These are phyloP conservation scores for Helenozyma rhizophorensis DNA, from an alignment of 805 yeast species.

Conservation along the genomic window DNA sequence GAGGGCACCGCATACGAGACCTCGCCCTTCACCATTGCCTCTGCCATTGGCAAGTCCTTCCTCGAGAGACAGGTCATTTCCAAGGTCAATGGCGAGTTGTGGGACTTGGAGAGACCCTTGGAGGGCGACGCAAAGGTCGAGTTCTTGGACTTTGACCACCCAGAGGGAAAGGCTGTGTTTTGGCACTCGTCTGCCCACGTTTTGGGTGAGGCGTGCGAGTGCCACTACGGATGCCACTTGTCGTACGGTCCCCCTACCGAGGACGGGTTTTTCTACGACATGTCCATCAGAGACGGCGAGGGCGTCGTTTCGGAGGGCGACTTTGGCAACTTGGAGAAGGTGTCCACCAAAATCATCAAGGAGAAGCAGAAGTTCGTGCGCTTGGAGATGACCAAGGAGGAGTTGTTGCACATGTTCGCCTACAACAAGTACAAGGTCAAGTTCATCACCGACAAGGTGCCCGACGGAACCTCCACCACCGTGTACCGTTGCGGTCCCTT, in stretches of 20 bases:
- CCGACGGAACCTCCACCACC: conserved; percentile 94
- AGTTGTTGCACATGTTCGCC: conserved; percentile 85
- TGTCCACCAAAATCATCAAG: conserved; percentile 85
- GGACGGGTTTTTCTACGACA: conserved; percentile 97
- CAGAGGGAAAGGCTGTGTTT: conserved; percentile 93
- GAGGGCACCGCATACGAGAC: conserved; percentile 87
- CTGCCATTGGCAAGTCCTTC: conserved; percentile 78
- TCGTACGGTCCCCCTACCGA: conserved; percentile 91
- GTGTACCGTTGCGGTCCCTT: conserved; percentile 97
- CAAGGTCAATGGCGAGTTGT: conserved; percentile 78
- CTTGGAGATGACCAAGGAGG: conserved; percentile 86
- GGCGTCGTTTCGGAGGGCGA: conserved; percentile 75
- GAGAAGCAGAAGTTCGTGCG: conserved; percentile 95
- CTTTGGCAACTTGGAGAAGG: conserved; percentile 77
- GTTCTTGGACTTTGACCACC: conserved; percentile 84
- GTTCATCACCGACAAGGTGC: conserved; percentile 80
- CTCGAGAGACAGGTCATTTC: conserved; percentile 87
- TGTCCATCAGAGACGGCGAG: conserved; percentile 72
- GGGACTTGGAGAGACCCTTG: conserved; percentile 95
- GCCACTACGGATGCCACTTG: conserved; percentile 91
- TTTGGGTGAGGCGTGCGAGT: conserved; percentile 96
- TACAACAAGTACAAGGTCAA: conserved; percentile 95
- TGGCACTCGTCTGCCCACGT: conserved; percentile 99
- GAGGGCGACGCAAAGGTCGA: conserved; percentile 69
- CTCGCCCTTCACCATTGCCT: conserved; percentile 81